Conservation (phyloP, 257 asterid genomes). For the Fraxinus anomala region DNA sequence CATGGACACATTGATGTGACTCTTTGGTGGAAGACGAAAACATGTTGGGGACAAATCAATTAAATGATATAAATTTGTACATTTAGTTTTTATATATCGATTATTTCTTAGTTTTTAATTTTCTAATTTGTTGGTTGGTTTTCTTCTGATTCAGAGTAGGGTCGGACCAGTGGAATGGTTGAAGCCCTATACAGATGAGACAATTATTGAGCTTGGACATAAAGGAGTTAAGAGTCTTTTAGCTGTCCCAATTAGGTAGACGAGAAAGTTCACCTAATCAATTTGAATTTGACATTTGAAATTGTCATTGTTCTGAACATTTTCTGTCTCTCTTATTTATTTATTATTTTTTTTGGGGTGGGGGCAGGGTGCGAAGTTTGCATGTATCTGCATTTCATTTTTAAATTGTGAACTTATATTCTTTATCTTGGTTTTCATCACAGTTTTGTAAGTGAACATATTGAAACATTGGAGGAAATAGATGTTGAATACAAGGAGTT, state of each 20-base stretch:
- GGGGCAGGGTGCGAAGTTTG: not conserved
- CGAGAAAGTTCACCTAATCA: conserved; percentile 14
- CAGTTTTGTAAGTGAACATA: conserved; percentile 99
- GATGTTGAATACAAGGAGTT: conserved; percentile 98
- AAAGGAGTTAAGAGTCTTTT: conserved; percentile 94
- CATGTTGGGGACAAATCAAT: not conserved
- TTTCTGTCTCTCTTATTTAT: not conserved
- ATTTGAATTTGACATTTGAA: conserved; percentile 10
- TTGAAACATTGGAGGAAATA: conserved; percentile 96
- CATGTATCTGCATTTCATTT: conserved; percentile 23
- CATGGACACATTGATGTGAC: not conserved
- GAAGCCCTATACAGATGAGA: conserved; percentile 96
- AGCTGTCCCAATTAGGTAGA: conserved; percentile 97
- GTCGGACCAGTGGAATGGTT: conserved; percentile 99
- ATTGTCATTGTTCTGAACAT: not conserved
- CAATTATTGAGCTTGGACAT: conserved; percentile 80
- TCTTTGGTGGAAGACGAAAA: not conserved
- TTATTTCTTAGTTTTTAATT: not conserved
- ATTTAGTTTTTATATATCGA: not conserved
- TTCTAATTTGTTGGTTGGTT: conserved; percentile 24
- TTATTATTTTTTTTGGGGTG: not conserved
- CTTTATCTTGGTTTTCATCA: conserved; percentile 20
- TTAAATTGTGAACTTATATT: conserved; percentile 18
- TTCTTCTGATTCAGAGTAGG: conserved; percentile 77
- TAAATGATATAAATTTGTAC: not conserved